A percentile compares a stretch with the other conserved stretches of the same genome.
phyloP scores from a whole-genome alignment of 2,329 filamentous ascomycete genomes.

The Teratosphaeria zuluensis region DNA sequence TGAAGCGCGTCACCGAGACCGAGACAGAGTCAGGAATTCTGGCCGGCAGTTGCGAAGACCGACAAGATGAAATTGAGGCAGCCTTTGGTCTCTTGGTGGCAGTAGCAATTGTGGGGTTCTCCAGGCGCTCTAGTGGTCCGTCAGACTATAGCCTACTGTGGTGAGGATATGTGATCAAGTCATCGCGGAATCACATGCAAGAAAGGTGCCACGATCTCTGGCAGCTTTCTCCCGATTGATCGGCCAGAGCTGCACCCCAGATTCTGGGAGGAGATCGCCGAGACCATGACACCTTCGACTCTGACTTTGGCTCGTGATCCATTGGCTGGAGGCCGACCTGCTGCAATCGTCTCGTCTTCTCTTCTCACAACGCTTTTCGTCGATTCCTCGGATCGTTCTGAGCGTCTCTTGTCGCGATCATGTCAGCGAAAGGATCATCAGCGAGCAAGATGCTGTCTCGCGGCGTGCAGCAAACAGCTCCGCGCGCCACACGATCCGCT shows the following conservation, averaged over 20 bases:
- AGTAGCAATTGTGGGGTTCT: no score
- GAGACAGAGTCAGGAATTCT: no score
- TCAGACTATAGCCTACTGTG: no score
- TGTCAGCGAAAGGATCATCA: not conserved
- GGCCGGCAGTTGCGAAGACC: no score
- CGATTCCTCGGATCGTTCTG: no score
- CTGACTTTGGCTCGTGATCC: not conserved
- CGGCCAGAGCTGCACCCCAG: not conserved
- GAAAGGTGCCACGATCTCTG: not conserved
- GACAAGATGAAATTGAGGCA: no score
- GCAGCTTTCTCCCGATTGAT: not conserved
- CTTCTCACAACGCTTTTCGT: no score
- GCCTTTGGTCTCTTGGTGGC: no score
- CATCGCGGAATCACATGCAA: no score
- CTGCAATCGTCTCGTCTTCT: not conserved
- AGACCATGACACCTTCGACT: not conserved
- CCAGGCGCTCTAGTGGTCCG: no score
- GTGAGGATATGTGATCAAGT: no score
- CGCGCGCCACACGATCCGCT: constrained; percentile 9
- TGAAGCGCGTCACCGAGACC: no score
- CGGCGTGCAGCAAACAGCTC: constrained; percentile 7
- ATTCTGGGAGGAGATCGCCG: not conserved
- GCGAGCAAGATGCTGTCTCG: constrained; percentile 8
- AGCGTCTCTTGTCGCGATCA: not conserved
- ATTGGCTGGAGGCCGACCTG: not conserved